Base-by-base conservation (phyloP, 768 basidiomycete species). In the Collybiopsis confluens region DNA sequence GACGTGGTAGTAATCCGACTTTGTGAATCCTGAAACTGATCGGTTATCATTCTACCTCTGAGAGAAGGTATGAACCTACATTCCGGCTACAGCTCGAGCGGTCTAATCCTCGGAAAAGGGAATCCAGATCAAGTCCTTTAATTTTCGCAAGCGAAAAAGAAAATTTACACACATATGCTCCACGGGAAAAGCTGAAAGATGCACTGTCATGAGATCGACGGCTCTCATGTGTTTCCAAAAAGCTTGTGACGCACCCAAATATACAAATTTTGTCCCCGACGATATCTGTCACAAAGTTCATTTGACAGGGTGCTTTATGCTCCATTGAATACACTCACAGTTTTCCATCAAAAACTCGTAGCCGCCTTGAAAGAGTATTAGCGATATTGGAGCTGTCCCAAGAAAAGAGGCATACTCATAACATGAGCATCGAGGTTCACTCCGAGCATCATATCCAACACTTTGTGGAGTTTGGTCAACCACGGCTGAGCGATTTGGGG, bases 321-420 rank as follows among this genome's bases (percentile, higher is more conserved):
- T 26, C 16, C 15, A 30, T n/a, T 9, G 45, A 3, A 13, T 10
- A 15, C 35, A 62, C 74, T 33, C 56, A 79, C 77, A 84, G 50
- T 82, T 80, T 56, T 83, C 72, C 82, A 83, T 83, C 40, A 84
- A 62, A 60, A 83, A 84, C 56, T 79, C 77, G 52, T 84, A 85
- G 3, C 82, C 83, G 10, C 70, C 82, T 56, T 21, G 8, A 20
- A 15, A 7, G 23, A 79, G 28, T 10, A 40, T 20, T 47, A 36
- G 35, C 16, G 1, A 35, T 37, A 21, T 8, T 47, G n/a, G n/a
- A 24, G 26, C 11, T 13, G 24, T 26, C 28, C 45, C 18, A 47
- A 18, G 7, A 24, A 24, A 16, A 33, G 26, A 5, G 13, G 56
- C 77, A 1, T 33, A 78, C 79, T 73, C 76, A 80, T 81, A 24